Base-by-base conservation (phyloP, 1,284 basidiomycete genomes). In the Sporisorium sorghi region DNA sequence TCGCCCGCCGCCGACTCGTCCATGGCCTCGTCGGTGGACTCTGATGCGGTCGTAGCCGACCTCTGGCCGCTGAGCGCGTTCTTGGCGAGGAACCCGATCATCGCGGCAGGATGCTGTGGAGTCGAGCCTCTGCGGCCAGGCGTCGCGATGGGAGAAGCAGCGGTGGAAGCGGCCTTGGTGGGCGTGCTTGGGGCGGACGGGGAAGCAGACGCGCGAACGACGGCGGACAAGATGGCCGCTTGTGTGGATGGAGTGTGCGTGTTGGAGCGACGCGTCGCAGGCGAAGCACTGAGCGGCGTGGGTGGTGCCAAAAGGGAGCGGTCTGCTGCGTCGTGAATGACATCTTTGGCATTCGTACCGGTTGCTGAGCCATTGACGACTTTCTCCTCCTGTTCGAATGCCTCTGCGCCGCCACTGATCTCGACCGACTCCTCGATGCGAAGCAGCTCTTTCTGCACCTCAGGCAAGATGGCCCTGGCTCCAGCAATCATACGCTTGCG, bases 361-460 rank as follows among this genome's bases (percentile, higher is more conserved):
- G 48, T 49, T 15, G 54, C 19, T 12, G 58, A 14, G 24, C 23
- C 51, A 12, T 33, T 51, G 21, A 24, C 35, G 35, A 14, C 21
- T 21, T 53, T 58, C 11, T 47, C 53, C 19, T 52, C 30, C 17
- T 53, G 19, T 1, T 51, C 44, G 9, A 15, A 11, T 5, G 14
- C 33, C 26, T 42, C 46, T 30, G 21, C 44, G 9, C 58, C 59
- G 37, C 54, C 57, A 21, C 70, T 77, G 50, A 70, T 53, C 51
- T 76, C 74, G 33, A 53, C 57, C 3, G 57, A 67, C 33, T 73
- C 74, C 40, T 76, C 70, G 51, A 77, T 74, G 26, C 65, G 63
- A 3, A 78, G 52, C 9, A 78, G 47, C 62, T 75, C 73, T 47
- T 71, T 70, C 39, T 78, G 73, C 21, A 78, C 69, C 46, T 78